A percentile compares a stretch with the other conserved stretches of the same genome.
phyloP scores from a whole-genome alignment of 805 yeast species.

The Candida coquimbonensis region DNA sequence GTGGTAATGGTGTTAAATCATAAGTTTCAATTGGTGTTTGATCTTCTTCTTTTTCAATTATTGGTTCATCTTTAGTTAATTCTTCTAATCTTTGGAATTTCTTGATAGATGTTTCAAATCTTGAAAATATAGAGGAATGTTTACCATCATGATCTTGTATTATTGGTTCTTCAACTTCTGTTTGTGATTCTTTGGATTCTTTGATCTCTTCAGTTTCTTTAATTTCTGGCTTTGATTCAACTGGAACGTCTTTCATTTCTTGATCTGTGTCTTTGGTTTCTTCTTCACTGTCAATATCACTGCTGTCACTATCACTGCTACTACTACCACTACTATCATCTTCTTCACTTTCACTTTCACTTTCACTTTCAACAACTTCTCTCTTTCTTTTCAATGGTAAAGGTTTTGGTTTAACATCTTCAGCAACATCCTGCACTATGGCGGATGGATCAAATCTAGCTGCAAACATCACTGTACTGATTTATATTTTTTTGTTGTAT shows the following conservation, averaged over 20 bases:
- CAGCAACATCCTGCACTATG: constrained; percentile 7
- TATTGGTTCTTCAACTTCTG: constrained; percentile 10
- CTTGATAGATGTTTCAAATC: constrained; percentile 41
- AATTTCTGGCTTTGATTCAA: background rate
- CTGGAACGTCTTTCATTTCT: background rate
- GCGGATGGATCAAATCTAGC: constrained; percentile 52
- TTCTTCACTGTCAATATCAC: background rate
- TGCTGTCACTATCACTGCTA: too few species aligned
- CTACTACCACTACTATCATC: constrained; percentile 1
- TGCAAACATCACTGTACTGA: constrained; percentile 42
- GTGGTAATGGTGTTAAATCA: constrained; percentile 73
- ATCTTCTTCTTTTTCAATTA: constrained; percentile 12
- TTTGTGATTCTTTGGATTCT: background rate
- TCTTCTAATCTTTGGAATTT: constrained; percentile 7
- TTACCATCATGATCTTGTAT: constrained; percentile 28
- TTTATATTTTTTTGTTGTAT: too few species aligned
- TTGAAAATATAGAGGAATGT: constrained; percentile 43
- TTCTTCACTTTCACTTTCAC: background rate
- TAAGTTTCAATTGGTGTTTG: constrained; percentile 25
- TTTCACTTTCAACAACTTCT: constrained; percentile 10
- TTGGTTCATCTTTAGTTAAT: background rate
- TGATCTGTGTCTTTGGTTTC: constrained; percentile 7
- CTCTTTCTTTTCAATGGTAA: constrained; percentile 19
- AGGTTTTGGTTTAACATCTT: background rate
- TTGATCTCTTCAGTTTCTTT: background rate